A percentile compares a stretch with the other conserved stretches of the same genome.
Conservation (phyloP, 495 filamentous ascomycete species). For the Lasiosphaeria ovina region DNA sequence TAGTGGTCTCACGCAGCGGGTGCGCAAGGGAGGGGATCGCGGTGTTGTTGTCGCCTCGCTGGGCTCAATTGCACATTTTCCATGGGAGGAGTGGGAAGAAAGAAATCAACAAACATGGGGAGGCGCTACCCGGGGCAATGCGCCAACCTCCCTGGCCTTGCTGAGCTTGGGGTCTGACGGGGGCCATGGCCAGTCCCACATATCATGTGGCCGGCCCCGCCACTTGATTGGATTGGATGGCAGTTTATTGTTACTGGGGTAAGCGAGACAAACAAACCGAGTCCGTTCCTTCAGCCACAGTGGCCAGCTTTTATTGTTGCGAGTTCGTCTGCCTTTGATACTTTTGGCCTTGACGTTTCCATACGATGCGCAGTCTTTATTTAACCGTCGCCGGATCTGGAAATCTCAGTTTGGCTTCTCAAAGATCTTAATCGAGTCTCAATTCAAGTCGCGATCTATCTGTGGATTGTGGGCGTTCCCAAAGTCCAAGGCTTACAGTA, state of each 20-base stretch:
- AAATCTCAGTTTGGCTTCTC: too few relatives aligned
- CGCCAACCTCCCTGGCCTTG: constrained; percentile 20
- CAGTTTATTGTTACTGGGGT: neutral
- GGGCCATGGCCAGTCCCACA: constrained; percentile 26
- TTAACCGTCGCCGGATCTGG: too few relatives aligned
- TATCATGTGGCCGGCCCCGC: constrained; percentile 10
- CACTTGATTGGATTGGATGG: constrained; percentile 25
- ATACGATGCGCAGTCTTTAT: neutral
- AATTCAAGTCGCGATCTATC: too few relatives aligned
- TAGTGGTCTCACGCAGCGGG: constrained; percentile 8
- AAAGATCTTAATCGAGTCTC: too few relatives aligned
- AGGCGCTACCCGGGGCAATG: constrained; percentile 36
- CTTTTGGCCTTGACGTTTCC: neutral
- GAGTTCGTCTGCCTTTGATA: neutral
- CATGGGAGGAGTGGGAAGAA: constrained; percentile 24
- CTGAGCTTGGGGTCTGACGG: constrained; percentile 4
- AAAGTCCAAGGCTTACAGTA: too few relatives aligned
- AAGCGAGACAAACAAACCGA: constrained; percentile 17
- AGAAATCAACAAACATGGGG: constrained; percentile 36
- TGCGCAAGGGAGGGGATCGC: constrained; percentile 16
- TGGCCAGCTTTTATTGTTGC: too few relatives aligned
- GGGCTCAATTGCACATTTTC: constrained; percentile 29
- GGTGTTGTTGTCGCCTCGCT: constrained; percentile 15
- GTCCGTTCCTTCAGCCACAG: neutral
- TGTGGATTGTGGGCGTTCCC: too few relatives aligned